Percentiles rank a stretch among this genome's conserved stretches.
Evolutionary conservation across 2,329 filamentous ascomycete genomes (phyloP).

Genomic region (Orbilia javanica): DNA sequence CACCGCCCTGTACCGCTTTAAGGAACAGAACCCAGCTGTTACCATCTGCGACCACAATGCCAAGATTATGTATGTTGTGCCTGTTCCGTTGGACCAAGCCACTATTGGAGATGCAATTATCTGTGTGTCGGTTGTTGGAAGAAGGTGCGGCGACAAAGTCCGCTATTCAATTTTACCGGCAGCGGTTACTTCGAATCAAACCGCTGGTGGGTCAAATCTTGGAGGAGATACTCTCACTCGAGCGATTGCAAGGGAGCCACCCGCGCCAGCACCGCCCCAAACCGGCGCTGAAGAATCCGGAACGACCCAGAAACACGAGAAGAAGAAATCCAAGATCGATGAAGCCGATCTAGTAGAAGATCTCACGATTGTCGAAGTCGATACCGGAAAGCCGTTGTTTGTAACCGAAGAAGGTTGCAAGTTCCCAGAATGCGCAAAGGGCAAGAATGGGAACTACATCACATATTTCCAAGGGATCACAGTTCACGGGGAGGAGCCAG

Average conservation of each 20-base stretch:
- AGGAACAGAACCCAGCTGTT: slow-evolving; percentile 46
- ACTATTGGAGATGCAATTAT: slow-evolving; percentile 62
- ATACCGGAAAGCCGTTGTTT: slow-evolving; percentile 50
- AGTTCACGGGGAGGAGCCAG: slow-evolving; percentile 39
- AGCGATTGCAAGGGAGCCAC: slow-evolving; percentile 53
- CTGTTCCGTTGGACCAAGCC: slow-evolving; percentile 62
- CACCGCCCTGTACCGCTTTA: slow-evolving; percentile 40
- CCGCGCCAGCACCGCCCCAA: slow-evolving; percentile 40
- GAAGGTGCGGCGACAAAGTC: slow-evolving; percentile 60
- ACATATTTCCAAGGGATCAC: slow-evolving; percentile 57
- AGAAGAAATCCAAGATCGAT: slow-evolving; percentile 31
- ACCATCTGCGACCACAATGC: slow-evolving; percentile 45
- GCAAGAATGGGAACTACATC: slow-evolving; percentile 45
- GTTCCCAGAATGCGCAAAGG: slow-evolving; percentile 44
- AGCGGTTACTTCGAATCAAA: slow-evolving; percentile 59
- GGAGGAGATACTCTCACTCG: slow-evolving; percentile 44
- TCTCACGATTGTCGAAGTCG: slow-evolving; percentile 39
- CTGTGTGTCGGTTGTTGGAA: slow-evolving; percentile 61
- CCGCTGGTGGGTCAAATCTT: slow-evolving; percentile 55
- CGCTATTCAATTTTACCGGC: slow-evolving; percentile 62
- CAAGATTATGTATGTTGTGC: slow-evolving; percentile 62
- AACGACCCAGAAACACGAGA: slow-evolving; percentile 41
- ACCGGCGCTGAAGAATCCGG: slow-evolving; percentile 34
- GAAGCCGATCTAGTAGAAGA: slow-evolving; percentile 5
- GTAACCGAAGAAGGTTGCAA: slow-evolving; percentile 55